Conservation (phyloP, 352 stramenopile genomes). For the Phytophthora boehmeriae region DNA sequence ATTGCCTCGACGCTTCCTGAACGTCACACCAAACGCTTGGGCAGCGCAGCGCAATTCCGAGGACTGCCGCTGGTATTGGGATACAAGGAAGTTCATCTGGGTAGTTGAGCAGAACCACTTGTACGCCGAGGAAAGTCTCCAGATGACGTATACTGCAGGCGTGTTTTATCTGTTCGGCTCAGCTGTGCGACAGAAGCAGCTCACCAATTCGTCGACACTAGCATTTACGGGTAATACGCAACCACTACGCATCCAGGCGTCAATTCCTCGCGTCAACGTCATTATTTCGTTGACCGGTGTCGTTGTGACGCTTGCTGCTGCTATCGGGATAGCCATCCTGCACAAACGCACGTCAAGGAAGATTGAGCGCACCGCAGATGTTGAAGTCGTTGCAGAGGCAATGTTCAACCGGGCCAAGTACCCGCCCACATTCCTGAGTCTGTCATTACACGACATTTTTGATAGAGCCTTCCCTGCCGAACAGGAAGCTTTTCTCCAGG, state of each 20-base stretch:
- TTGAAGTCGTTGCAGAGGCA: constrained; percentile 1
- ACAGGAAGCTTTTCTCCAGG: not conserved
- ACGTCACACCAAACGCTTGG: too few species aligned
- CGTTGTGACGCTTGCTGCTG: not conserved
- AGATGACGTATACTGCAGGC: constrained; percentile 29
- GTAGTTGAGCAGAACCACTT: constrained; percentile 31
- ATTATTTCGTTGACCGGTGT: not conserved
- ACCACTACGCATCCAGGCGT: not conserved
- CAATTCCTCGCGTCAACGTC: too few species aligned
- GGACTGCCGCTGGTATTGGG: too few species aligned
- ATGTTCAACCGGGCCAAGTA: constrained; percentile 10
- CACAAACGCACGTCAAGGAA: not conserved
- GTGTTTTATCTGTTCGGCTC: constrained; percentile 36
- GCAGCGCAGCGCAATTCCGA: too few species aligned
- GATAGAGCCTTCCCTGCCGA: not conserved
- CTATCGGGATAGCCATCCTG: not conserved
- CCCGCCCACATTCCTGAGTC: constrained; percentile 2
- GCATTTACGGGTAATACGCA: not conserved
- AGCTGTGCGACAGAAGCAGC: constrained; percentile 8
- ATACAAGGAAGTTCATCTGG: too few species aligned
- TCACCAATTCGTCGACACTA: not conserved
- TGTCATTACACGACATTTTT: too few species aligned
- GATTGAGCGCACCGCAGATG: not conserved
- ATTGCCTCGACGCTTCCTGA: too few species aligned
- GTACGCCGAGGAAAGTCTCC: constrained; percentile 36